Evolutionary conservation across 2,329 filamentous ascomycete genomes (phyloP).

Genomic region (Microcyclospora pomicola): DNA sequence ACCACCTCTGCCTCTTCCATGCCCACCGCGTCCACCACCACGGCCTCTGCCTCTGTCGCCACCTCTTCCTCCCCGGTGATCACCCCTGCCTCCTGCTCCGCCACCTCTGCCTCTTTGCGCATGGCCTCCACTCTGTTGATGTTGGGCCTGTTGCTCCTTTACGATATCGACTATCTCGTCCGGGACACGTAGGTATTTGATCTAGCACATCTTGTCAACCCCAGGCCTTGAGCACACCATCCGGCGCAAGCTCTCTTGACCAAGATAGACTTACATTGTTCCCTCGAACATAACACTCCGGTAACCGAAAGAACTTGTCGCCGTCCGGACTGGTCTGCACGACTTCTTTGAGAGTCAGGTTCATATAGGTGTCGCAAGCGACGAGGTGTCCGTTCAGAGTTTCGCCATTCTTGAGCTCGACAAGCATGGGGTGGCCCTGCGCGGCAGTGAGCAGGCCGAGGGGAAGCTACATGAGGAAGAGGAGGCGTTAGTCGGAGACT

Average conservation of each 20-base stretch:
- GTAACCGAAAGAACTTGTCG: slow-evolving; percentile 81
- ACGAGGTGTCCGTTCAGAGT: slow-evolving; percentile 93
- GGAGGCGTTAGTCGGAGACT: neutral
- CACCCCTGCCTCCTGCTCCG: slow-evolving; percentile 33
- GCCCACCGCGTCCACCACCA: slow-evolving; percentile 14
- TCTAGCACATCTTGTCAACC: slow-evolving; percentile 41
- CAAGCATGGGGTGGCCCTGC: slow-evolving; percentile 94
- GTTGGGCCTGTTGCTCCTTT: slow-evolving; percentile 71
- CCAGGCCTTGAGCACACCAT: neutral
- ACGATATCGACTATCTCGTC: slow-evolving; percentile 93
- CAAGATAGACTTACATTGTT: slow-evolving; percentile 60
- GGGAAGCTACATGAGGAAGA: slow-evolving; percentile 36
- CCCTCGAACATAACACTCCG: slow-evolving; percentile 90
- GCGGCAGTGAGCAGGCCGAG: slow-evolving; percentile 81
- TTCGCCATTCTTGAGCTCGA: slow-evolving; percentile 94
- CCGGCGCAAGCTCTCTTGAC: neutral
- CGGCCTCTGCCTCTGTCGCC: slow-evolving; percentile 39
- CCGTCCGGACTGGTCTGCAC: slow-evolving; percentile 92
- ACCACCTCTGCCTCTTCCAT: slow-evolving; percentile 13
- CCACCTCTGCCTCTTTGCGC: slow-evolving; percentile 48
- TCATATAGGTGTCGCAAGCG: slow-evolving; percentile 99
- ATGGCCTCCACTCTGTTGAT: slow-evolving; percentile 25
- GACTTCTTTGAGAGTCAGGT: slow-evolving; percentile 90
- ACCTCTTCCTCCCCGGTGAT: slow-evolving; percentile 26
- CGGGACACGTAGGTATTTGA: slow-evolving; percentile 93